phyloP scores from a whole-genome alignment of 2,329 filamentous ascomycete species.

The Microcyclospora pomicola region DNA sequence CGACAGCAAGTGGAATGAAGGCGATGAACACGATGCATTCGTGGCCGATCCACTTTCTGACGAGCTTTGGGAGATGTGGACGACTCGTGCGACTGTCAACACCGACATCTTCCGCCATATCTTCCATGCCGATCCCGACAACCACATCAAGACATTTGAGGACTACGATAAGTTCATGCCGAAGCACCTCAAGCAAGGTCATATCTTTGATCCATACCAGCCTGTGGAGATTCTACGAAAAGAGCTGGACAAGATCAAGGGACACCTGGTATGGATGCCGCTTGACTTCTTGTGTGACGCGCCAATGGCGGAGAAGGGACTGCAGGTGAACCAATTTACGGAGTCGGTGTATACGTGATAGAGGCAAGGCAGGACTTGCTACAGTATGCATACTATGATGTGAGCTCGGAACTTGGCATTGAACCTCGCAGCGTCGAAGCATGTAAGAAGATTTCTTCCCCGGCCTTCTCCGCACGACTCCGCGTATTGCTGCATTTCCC shows the following conservation, averaged over 20 bases:
- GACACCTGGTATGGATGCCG: conserved; percentile 93
- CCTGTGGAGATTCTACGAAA: conserved; percentile 57
- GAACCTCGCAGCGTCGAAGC: no score
- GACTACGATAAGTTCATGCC: conserved; percentile 75
- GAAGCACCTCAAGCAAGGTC: conserved; percentile 55
- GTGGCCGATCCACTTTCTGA: conserved; percentile 47
- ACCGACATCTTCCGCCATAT: conserved; percentile 63
- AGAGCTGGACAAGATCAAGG: conserved; percentile 62
- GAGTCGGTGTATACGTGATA: conserved; percentile 67
- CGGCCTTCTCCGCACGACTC: no score
- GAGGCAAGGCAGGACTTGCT: no score
- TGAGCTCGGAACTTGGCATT: no score
- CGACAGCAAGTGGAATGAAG: conserved; percentile 62
- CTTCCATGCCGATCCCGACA: conserved; percentile 80
- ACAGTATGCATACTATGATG: no score
- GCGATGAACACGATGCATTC: conserved; percentile 45
- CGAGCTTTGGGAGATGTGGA: conserved; percentile 53
- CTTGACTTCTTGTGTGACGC: conserved; percentile 71
- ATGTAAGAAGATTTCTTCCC: no score
- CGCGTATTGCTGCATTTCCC: no score
- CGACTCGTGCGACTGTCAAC: conserved; percentile 51
- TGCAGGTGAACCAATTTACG: conserved; percentile 75
- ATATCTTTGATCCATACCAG: conserved; percentile 70
- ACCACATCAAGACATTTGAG: conserved; percentile 75
- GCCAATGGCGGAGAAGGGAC: conserved; percentile 75